Base-by-base conservation (phyloP, 1,284 basidiomycete genomes). In the Polyporus tsugae region DNA sequence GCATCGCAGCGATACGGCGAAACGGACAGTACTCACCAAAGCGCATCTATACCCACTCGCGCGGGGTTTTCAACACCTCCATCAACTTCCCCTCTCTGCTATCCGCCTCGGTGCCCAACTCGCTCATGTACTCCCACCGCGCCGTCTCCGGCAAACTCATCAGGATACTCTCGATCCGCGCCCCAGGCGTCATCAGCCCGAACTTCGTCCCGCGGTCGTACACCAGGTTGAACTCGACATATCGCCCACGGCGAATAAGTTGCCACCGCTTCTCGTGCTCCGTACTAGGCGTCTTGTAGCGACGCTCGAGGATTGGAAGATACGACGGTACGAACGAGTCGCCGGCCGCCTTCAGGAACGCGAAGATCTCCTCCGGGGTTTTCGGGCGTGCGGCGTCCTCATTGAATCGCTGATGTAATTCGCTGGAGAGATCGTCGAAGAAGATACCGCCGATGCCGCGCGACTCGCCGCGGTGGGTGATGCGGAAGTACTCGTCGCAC, bases 401-500 rank as follows among this genome's bases (percentile, higher is more conserved):
- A 13, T 81, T 72, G 36, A 95, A 82, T 25, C 87, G 87, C 38
- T 83, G 77, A 76, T 94, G 92, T 4, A 82, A 79, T 39, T 86
- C 86, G 66, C 83, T 81, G 76, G 84, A 89, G 66, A 98, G 87
- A 80, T 98, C 95, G 80, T 99, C 97, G 78, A 98, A 98, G 85
- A 99, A 99, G 71, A 99, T 86, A 0, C 98, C 98, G 35, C 98
- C 98, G 49, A 99, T 82, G 3, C 98, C 98, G 35, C 97, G 90
- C 1, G 89, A 83, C 82, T 99, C 97, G 38, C 85, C 82, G 17
- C 97, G 91, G 78, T 99, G 97, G 19, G 94, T 86, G 75, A 99
- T 92, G 82, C 86, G 92, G 81, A 99, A 99, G 84, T 99, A 99
- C 78, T 95, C 91, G 82, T 99, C 98, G 83, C 97, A 99, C 96